These are phyloP conservation scores for Trapa bicornis DNA, from an alignment of 345 rosid genomes.

Conservation along the genomic window DNA sequence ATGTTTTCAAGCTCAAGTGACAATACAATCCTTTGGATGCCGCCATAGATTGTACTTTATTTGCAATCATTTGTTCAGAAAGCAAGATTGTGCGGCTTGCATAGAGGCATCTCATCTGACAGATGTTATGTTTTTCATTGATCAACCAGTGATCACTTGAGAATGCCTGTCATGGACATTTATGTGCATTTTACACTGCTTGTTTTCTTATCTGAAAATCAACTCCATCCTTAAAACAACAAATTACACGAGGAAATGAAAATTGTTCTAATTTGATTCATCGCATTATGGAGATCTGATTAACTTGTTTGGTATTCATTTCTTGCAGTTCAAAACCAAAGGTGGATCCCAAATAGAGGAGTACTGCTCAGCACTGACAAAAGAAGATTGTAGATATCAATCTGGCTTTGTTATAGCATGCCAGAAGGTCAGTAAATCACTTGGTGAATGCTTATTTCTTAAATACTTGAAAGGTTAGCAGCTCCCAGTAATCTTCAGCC, in stretches of 20 bases:
- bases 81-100: background rate
- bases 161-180: background rate
- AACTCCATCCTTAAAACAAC: background rate
- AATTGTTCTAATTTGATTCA: background rate
- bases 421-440: constrained; percentile 46
- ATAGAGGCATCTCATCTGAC: constrained; percentile 4
- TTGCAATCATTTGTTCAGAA: background rate
- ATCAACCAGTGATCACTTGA: background rate
- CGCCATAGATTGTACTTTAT: background rate
- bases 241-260: background rate
- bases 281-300: background rate
- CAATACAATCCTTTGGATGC: background rate
- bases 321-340: constrained; percentile 80
- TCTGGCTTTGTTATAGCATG: constrained; percentile 71
- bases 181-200: background rate
- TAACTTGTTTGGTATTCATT: background rate
- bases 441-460: background rate
- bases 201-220: background rate
- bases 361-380: constrained; percentile 80
- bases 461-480: too few species aligned
- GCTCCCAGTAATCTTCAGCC: too few species aligned
- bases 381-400: constrained; percentile 91
- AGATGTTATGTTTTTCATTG: background rate
- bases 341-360: constrained; percentile 96
- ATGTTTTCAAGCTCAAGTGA: background rate